Conservation (phyloP, 2,329 filamentous ascomycete genomes). For the Ceratocystis eucalypticola region DNA sequence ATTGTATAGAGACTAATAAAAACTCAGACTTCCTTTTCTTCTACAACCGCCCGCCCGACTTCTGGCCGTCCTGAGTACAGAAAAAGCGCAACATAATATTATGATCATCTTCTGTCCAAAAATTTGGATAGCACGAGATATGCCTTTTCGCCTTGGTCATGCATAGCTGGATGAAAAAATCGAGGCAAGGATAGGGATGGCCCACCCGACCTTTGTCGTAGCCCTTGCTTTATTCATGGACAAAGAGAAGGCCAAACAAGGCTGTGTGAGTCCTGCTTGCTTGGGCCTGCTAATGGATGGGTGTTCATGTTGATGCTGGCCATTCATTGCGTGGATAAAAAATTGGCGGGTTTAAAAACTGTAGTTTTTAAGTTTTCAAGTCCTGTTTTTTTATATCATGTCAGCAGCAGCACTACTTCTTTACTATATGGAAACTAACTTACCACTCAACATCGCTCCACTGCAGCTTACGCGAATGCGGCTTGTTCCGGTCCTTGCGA, state of each 20-base stretch:
- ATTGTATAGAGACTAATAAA: background rate
- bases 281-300: too few relatives aligned
- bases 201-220: too few relatives aligned
- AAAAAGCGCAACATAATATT: background rate
- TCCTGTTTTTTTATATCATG: background rate
- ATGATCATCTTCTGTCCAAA: background rate
- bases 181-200: too few relatives aligned
- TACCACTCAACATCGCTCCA: conserved; percentile 98
- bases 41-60: background rate
- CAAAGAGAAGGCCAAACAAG: too few relatives aligned
- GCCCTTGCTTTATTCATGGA: too few relatives aligned
- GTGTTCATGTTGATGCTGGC: too few relatives aligned
- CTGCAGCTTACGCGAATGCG: conserved; percentile 80
- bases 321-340: too few relatives aligned
- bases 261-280: too few relatives aligned
- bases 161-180: too few relatives aligned
- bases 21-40: background rate
- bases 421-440: background rate
- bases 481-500: conserved; percentile 53
- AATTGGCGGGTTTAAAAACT: too few relatives aligned
- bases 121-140: background rate
- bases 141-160: too few relatives aligned
- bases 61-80: background rate
- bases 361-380: background rate
- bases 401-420: background rate